Base-by-base conservation (phyloP, 768 basidiomycete species). In the Hypsizygus marmoreus region DNA sequence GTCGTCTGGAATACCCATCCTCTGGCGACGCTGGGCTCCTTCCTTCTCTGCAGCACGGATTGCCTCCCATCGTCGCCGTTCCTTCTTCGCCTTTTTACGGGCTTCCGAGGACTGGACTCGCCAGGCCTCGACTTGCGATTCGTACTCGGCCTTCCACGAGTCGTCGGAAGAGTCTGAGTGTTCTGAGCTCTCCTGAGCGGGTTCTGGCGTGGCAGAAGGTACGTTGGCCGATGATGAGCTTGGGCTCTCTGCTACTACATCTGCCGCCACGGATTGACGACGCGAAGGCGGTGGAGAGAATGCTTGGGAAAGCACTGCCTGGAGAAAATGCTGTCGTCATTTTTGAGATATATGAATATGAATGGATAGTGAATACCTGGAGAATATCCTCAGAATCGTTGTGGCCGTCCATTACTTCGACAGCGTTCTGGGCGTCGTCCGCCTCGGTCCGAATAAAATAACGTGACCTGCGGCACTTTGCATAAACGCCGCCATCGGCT, bases 11-110 rank as follows among this genome's bases (percentile, higher is more conserved):
- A 43, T 43, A 12, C 23, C 42, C 19, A 67, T 64, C 43, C 66
- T 63, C 56, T 70, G 70, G 43, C 64, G 71, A 31, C 66, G 68
- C 22, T 67, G 67, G 8, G 65, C 65, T 56, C 71, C 66, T 50
- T 71, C 64, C 40, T 69, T 70, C 64, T 87, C 83, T 25, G 70
- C 70, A 24, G 71, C 74, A 31, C 90, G 78, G 37, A 86, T 70
- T 12, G 71, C 69, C 60, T 88, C 88, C 88, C 87, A 92, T 50
- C 75, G 73, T 32, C 75, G 75, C 8, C 89, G 84, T 63, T 83
- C 80, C 50, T 73, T 75, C 69, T 90, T 89, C 7, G 88, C 86
- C 61, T 84, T 89, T 59, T 80, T 72, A 40, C 88, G 83, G 33
- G 82, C 83, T 49, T 79, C 79, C 23, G 88, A 84, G 29, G 83